Conservation (phyloP, 148 eudicot genomes). For the Fallopia convolvulus region DNA sequence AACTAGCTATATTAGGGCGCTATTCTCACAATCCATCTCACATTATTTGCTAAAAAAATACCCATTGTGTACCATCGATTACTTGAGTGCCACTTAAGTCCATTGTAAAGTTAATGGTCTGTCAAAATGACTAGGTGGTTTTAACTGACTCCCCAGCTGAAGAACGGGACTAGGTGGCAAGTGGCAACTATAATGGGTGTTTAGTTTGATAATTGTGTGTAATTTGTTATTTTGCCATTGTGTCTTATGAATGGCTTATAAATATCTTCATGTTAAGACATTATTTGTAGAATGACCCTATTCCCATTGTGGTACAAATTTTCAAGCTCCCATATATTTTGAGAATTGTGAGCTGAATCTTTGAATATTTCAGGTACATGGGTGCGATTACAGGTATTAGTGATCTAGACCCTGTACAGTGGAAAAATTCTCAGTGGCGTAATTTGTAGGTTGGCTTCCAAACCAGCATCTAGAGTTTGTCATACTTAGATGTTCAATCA, state of each 20-base stretch:
- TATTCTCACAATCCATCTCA: no score
- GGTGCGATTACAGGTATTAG: conserved; percentile 88
- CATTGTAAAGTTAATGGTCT: background rate
- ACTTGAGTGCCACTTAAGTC: background rate
- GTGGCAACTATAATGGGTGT: no score
- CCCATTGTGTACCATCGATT: background rate
- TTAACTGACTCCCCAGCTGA: no score
- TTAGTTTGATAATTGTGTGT: no score
- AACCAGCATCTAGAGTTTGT: background rate
- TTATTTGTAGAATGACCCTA: no score
- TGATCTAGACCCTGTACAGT: conserved; percentile 82
- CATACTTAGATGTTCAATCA: background rate
- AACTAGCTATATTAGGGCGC: background rate
- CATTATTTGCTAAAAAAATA: no score
- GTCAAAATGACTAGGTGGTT: background rate
- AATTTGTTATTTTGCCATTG: no score
- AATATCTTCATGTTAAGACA: no score
- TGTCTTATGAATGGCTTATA: no score
- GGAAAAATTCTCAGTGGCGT: conserved; percentile 97
- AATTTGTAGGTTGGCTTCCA: conserved; percentile 62
- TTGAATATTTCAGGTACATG: conserved; percentile 66
- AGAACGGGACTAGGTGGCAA: no score
- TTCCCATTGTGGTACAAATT: background rate
- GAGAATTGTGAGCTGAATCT: background rate
- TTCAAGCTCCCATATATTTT: background rate